Evolutionary conservation across 2,329 filamentous ascomycete genomes (phyloP).

Genomic region (Colletotrichum magnum): DNA sequence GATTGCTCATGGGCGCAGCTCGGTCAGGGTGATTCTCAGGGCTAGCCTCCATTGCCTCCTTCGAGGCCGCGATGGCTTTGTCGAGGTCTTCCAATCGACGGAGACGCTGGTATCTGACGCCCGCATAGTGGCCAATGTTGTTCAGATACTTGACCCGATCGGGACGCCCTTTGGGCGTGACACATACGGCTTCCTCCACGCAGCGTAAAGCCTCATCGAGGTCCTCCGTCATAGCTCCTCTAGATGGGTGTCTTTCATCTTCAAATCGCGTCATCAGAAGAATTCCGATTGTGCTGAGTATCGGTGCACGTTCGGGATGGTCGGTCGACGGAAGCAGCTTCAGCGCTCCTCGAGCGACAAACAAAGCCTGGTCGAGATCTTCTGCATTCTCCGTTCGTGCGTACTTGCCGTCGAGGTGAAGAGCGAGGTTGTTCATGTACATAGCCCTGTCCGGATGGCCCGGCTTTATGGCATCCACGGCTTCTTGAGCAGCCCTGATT

Average conservation of each 20-base stretch:
- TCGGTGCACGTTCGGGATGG: not conserved
- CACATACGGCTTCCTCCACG: not conserved
- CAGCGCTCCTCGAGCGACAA: not conserved
- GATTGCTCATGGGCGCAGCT: not conserved
- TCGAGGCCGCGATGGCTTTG: not conserved
- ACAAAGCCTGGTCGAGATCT: not conserved
- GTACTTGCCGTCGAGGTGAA: not conserved
- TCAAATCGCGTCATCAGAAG: not conserved
- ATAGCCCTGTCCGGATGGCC: not conserved
- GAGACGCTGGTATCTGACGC: not conserved
- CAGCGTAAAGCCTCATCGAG: not conserved
- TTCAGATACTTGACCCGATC: constrained; percentile 1
- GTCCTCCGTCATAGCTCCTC: not conserved
- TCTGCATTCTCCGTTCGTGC: not conserved
- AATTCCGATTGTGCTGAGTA: not conserved
- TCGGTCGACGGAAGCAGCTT: not conserved
- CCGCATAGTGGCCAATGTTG: not conserved
- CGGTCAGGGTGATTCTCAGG: not conserved
- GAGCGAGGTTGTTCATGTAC: not conserved
- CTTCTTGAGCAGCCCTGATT: not conserved
- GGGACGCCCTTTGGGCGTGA: constrained; percentile 13
- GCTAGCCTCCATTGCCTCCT: not conserved
- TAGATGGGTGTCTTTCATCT: not conserved
- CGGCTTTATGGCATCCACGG: not conserved
- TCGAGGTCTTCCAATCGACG: not conserved